These are phyloP conservation scores for Hansenula sp. DNA, from an alignment of 1,139 yeast genomes.

Conservation along the genomic window DNA sequence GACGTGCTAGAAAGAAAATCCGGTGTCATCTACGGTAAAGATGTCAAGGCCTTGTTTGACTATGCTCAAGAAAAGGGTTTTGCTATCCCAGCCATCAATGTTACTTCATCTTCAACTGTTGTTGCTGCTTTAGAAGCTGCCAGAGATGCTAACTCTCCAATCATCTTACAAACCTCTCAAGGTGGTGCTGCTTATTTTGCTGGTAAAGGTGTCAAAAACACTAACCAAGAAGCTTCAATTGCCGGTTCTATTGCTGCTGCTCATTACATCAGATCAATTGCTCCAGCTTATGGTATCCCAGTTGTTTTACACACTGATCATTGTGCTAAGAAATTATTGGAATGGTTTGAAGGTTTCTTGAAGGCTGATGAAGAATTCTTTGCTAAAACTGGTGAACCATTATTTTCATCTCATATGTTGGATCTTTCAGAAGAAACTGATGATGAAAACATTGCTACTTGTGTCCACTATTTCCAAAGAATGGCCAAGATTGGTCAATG, in stretches of 20 bases:
- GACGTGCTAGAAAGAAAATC: conserved; percentile 83
- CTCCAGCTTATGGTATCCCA: conserved; percentile 96
- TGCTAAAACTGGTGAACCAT: conserved; percentile 84
- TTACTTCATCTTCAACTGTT: conserved; percentile 95
- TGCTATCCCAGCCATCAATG: conserved; percentile 98
- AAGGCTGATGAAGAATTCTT: conserved; percentile 93
- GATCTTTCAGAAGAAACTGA: conserved; percentile 97
- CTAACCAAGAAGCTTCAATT: conserved; percentile 90
- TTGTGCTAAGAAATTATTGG: conserved; percentile 96
- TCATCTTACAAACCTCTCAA: conserved; percentile 93
- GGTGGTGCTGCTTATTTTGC: conserved; percentile 99
- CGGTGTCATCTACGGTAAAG: conserved; percentile 99
- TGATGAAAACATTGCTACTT: conserved; percentile 90
- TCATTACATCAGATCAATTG: conserved; percentile 93
- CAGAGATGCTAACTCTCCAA: conserved; percentile 92
- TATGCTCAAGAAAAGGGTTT: conserved; percentile 91
- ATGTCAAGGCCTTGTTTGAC: conserved; percentile 86
- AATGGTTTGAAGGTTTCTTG: conserved; percentile 98
- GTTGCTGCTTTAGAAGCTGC: conserved; percentile 98
- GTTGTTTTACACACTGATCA: conserved; percentile 97
- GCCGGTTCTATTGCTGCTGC: conserved; percentile 98
- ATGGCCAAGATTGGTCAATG: conserved; percentile 94
- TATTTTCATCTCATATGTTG: conserved; percentile 98
- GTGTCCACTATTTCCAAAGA: conserved; percentile 93
- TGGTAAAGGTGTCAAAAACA: conserved; percentile 97